A percentile compares a stretch with the other conserved stretches of the same genome.
These are phyloP conservation scores for Termitomyces sp. DNA, from an alignment of 768 basidiomycete genomes.

Conservation along the genomic window DNA sequence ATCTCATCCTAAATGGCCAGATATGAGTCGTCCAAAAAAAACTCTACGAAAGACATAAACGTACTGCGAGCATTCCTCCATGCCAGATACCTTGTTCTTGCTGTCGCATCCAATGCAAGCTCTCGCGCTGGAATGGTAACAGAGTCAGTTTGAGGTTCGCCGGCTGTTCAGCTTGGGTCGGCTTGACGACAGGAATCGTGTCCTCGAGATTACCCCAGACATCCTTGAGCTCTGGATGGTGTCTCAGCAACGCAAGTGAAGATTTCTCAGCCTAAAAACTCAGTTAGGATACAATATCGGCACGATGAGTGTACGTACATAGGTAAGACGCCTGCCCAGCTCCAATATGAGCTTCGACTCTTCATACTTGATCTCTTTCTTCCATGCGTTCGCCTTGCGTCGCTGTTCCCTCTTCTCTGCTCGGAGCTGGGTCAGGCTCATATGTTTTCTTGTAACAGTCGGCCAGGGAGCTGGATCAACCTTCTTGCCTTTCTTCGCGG, in stretches of 20 bases:
- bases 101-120: constrained; percentile 91
- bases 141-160: constrained; percentile 76
- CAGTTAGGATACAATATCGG: not conserved
- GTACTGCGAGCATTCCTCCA: constrained; percentile 88
- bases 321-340: constrained; percentile 71
- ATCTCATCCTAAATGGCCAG: constrained; percentile 66
- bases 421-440: constrained; percentile 29
- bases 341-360: constrained; percentile 44
- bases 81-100: constrained; percentile 86
- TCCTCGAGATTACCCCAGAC: constrained; percentile 86
- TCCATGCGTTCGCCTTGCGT: constrained; percentile 15
- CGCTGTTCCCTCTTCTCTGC: constrained; percentile 22
- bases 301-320: constrained; percentile 34
- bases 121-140: constrained; percentile 93
- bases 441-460: constrained; percentile 15
- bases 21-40: not conserved
- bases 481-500: constrained; percentile 20
- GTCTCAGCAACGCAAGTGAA: constrained; percentile 50
- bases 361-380: constrained; percentile 33
- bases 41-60: constrained; percentile 20
- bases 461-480: constrained; percentile 8
- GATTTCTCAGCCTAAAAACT: constrained; percentile 63
- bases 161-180: constrained; percentile 74
- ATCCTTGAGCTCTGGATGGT: constrained; percentile 76
- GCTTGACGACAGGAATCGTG: constrained; percentile 52